phyloP scores from a whole-genome alignment of 139 green algal species.

The Penium margaritaceum region DNA sequence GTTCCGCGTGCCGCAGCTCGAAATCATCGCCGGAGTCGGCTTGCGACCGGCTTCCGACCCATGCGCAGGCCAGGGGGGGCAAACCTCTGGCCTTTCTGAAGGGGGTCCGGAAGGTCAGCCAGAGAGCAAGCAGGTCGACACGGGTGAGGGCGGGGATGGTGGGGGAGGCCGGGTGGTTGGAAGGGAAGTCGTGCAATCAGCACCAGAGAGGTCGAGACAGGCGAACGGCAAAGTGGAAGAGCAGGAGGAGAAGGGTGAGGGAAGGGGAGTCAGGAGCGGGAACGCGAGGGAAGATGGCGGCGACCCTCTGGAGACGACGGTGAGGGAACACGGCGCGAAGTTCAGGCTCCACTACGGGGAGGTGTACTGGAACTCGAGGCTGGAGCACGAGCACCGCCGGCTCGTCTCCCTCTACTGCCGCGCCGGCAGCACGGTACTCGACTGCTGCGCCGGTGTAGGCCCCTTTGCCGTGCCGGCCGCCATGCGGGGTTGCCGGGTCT shows the following conservation, averaged over 20 bases:
- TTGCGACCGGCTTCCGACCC: no score
- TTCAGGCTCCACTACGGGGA: slow-evolving; percentile 84
- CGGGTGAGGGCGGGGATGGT: no score
- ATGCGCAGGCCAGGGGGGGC: not conserved
- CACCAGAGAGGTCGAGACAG: no score
- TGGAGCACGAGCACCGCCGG: slow-evolving; percentile 87
- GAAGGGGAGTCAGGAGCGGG: no score
- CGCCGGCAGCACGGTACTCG: slow-evolving; percentile 59
- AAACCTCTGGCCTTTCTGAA: no score
- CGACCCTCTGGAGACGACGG: slow-evolving; percentile 58
- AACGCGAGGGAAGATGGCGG: no score
- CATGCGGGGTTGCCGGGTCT: slow-evolving; percentile 71
- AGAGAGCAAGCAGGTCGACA: no score
- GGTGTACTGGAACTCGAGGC: slow-evolving; percentile 97
- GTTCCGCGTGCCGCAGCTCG: slow-evolving; percentile 87
- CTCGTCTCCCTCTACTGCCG: slow-evolving; percentile 48
- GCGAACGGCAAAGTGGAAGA: no score
- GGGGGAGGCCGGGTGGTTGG: no score
- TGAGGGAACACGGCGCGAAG: slow-evolving; percentile 70
- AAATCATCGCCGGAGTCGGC: slow-evolving; percentile 79
- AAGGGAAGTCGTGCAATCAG: not conserved
- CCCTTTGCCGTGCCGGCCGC: slow-evolving; percentile 91
- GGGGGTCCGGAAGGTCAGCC: not conserved
- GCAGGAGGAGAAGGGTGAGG: no score
- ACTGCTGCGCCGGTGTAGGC: slow-evolving; percentile 67